Evolutionary conservation across 2,329 filamentous ascomycete species (phyloP), one percentile per base, ranked within the genome.

Genomic region (Trichoderma sp.): DNA sequence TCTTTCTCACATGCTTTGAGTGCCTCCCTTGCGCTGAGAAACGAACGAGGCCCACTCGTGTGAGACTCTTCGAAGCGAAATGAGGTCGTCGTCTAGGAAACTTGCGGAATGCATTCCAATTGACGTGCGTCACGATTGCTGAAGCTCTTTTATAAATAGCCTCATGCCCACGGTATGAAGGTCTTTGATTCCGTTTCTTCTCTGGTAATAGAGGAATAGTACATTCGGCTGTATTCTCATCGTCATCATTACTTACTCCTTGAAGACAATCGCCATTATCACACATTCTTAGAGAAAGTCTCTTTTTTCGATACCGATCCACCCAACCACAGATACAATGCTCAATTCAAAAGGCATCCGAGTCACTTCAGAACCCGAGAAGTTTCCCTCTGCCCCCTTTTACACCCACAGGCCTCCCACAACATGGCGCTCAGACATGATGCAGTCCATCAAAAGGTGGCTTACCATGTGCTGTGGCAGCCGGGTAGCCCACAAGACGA

Each of bases 401-500:
- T 56, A 68, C 40, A 64, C 27, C 33, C 49, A 56, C n/a, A 55
- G 47, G 21, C 63, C 55, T 10, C 3, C 63, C 19, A 21, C 33
- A 21, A 49, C 61, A 19, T 66, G 70, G 61, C 56, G 60, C 55
- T 29, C 59, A n/a, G 55, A 65, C 8, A 33, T 53, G 29, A 33
- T 65, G 0, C 35, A 55, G 13, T 65, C 69, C 33, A 64, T 70
- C 58, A 71, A 67, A 59, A 68, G 58, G 21, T 71, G 69, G 37
- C 68, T 72, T 33, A 69, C 68, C 24, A 68, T 68, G 65, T 72
- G 71, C 61, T 71, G 68, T 35, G 62, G 71, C 29, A 68, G 49
- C 27, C 64, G 59, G 21, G 35, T 52, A 14, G 21, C 58, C 35
- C 43, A 59, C 29, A 67, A 52, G 55, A 59, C 63, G 55, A 59